Base-by-base conservation (phyloP, 2,329 filamentous ascomycete genomes). In the Myriosclerotinia curreyana region DNA sequence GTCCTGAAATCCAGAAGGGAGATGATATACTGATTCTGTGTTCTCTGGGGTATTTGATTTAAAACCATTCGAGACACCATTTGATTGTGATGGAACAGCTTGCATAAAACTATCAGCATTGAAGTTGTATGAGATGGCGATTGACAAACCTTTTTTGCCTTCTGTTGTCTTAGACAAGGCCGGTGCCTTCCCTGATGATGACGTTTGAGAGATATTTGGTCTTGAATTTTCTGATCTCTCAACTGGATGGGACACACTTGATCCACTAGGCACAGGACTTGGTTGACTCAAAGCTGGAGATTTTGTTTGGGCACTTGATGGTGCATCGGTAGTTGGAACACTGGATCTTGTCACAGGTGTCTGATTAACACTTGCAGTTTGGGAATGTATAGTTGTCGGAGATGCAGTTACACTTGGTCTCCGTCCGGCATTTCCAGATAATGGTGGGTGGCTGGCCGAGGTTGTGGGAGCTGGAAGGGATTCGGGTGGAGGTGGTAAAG, bases 1-100 rank as follows among this genome's bases (percentile, higher is more conserved):
- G 75, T 99, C 95, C 73, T 92, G 90, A 62, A 99, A 79, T 38
- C 90, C 92, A 8, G 92, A 86, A 5, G 95, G 95, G 46, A 99
- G 84, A 75, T 98, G 93, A 76, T 94, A 99, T 71, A 97, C 89
- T 15, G 90, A 95, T 77, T 97, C 91, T 66, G 83, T 72, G 50
- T 78, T 76, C 61, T 74, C 71, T 38, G 66, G 53, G n/a, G 67
- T 55, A 34, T 65, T 54, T 49, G 54, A 77, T 72, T 81, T 83
- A 72, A 80, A 75, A 15, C 82, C 82, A 69, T 86, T 86, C 15
- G 79, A 71, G 52, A 77, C 72, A 56, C 83, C 80, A 74, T 64
- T 64, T 38, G 78, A 71, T 50, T 68, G 50, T 59, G 65, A 22
- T n/a, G 40, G 63, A 46, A 36, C 51, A 55, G 36, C 56, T 65